Evolutionary conservation across 2,329 filamentous ascomycete genomes (phyloP).

Genomic region (Berkeleyomyces rouxiae): DNA sequence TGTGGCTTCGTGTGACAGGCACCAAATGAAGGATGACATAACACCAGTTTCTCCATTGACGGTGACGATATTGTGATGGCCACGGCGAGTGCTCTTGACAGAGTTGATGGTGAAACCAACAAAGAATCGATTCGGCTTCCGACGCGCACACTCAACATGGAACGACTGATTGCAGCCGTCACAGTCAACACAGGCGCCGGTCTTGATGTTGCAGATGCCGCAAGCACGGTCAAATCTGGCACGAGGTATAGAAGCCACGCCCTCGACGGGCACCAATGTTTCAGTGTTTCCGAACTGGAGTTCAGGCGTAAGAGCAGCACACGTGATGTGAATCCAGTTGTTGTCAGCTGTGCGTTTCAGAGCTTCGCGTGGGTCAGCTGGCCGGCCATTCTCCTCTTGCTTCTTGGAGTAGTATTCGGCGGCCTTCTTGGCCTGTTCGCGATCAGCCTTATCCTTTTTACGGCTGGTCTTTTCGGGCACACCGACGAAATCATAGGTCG

Average conservation of each 20-base stretch:
- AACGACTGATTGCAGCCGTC: conserved; percentile 54
- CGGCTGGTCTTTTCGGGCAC: conserved; percentile 37
- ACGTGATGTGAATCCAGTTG: conserved; percentile 95
- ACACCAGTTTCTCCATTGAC: conserved; percentile 65
- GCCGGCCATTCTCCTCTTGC: conserved; percentile 72
- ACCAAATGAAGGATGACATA: conserved; percentile 82
- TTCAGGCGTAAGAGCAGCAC: conserved; percentile 81
- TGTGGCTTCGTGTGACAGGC: conserved; percentile 64
- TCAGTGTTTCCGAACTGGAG: conserved; percentile 80
- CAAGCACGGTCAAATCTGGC: conserved; percentile 61
- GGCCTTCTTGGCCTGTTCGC: conserved; percentile 63
- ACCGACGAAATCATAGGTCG: conserved; percentile 70
- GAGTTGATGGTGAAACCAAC: conserved; percentile 84
- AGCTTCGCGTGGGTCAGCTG: conserved; percentile 69
- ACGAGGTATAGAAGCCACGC: conserved; percentile 65
- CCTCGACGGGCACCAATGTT: conserved; percentile 72
- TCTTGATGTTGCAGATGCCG: conserved; percentile 61
- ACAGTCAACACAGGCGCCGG: conserved; percentile 70
- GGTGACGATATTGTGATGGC: conserved; percentile 63
- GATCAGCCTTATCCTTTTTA: conserved; percentile 72
- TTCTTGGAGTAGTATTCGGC: conserved; percentile 68
- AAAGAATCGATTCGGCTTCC: conserved; percentile 47
- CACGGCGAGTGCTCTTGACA: conserved; percentile 73
- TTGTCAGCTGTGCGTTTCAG: conserved; percentile 90
- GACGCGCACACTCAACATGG: conserved; percentile 81